Base-by-base conservation (phyloP, 257 asterid genomes). In the Lavandula angustifolia region DNA sequence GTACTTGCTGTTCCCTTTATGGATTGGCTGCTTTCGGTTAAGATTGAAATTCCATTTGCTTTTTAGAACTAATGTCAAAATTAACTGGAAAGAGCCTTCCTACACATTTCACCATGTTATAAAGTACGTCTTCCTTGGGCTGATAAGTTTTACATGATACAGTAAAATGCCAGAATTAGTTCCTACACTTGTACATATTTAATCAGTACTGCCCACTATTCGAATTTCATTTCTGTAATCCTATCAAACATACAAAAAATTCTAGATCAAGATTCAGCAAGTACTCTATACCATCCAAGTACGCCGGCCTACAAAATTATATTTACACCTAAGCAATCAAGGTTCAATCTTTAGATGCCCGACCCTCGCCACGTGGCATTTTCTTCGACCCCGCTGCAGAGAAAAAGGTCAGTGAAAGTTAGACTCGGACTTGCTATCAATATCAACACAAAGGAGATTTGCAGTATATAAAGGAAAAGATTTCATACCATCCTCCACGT, bases 331-430 rank as follows among this genome's bases (percentile, higher is more conserved):
- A 34, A 7, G 61, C 18, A 57, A 35, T 52, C 12, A 35, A 7
- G 42, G 14, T 7, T 79, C 76, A 81, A 43, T 80, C 89, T 81
- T 79, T 82, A 6, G 68, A 22, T 12, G 92, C 85, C 13, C 88
- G 88, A 54, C 98, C 98, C 70, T 63, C 86, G 18, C 95, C 98
- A 27, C 96, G 96, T 53, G 96, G 98, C 96, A 92, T 87, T 75
- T 89, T 89, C 94, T 92, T 92, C 29, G 88, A 72, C 14, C 60
- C 75, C 55, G 62, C 73, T 68, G 67, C 37, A 68, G 29, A 43
- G 27, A 50, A 59, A 47, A 47, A 12, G 16, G 12, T 9, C 1
- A 22, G 37, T 10, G 17, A 42, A 11, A 32, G 22, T 40, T 13
- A 44, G 62, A 33, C 38, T 65, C 43, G 27, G 2, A 22, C 27